A percentile compares a stretch with the other conserved stretches of the same genome.
Evolutionary conservation across 2,329 filamentous ascomycete species (phyloP).

Genomic region (Geosmithia flava): DNA sequence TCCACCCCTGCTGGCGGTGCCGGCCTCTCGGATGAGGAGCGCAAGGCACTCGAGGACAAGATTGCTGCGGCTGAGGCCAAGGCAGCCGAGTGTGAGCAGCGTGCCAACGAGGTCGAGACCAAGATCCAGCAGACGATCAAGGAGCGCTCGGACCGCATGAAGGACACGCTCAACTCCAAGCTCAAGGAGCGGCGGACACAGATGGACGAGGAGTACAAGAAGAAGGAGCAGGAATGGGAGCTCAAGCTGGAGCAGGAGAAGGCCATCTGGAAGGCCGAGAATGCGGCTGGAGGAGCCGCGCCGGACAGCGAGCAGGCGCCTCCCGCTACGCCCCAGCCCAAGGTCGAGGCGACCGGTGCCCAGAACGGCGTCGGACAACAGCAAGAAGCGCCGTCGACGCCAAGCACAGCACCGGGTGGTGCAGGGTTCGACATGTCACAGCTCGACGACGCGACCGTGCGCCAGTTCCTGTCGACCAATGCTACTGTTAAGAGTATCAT

Average conservation of each 20-base stretch:
- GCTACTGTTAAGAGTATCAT: conserved; percentile 45
- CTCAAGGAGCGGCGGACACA: conserved; percentile 55
- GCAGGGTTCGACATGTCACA: conserved; percentile 28
- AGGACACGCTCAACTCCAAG: conserved; percentile 51
- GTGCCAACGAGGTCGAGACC: conserved; percentile 45
- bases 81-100: conserved; percentile 51
- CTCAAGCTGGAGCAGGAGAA: conserved; percentile 50
- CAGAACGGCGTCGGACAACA: conserved; percentile 6
- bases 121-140: conserved; percentile 49
- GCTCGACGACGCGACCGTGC: conserved; percentile 41
- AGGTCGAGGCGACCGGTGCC: conserved; percentile 11
- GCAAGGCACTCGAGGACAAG: conserved; percentile 48
- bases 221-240: conserved; percentile 46
- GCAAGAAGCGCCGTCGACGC: conserved; percentile 15
- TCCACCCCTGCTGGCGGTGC: conserved; percentile 1
- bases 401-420: conserved; percentile 9
- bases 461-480: conserved; percentile 44
- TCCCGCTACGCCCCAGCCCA: conserved; percentile 27
- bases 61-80: conserved; percentile 47
- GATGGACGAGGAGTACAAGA: conserved; percentile 57
- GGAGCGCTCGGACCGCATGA: conserved; percentile 57
- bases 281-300: conserved; percentile 12
- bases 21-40: conserved; percentile 42
- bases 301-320: conserved; percentile 9
- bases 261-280: conserved; percentile 47